These are phyloP conservation scores for Termitomyces sp. DNA, from an alignment of 768 basidiomycete species.

Conservation along the genomic window DNA sequence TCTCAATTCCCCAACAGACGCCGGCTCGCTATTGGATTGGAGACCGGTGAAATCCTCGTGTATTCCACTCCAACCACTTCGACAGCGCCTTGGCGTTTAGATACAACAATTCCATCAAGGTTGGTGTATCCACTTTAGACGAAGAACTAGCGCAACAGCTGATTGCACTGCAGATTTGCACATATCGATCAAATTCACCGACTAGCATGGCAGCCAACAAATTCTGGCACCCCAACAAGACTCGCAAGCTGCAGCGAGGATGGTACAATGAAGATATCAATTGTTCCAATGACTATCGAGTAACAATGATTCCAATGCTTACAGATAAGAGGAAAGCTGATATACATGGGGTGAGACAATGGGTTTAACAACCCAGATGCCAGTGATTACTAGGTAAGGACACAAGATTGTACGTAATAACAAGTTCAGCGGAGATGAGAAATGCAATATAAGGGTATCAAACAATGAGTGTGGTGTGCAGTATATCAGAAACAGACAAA, in stretches of 20 bases:
- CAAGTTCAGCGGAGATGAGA: constrained; percentile 44
- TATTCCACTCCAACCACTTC: constrained; percentile 40
- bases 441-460: constrained; percentile 71
- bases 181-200: constrained; percentile 81
- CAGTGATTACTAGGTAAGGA: constrained; percentile 17
- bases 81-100: constrained; percentile 45
- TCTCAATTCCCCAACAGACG: constrained; percentile 32
- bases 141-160: background rate
- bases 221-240: constrained; percentile 32
- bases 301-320: constrained; percentile 45
- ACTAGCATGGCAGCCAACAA: constrained; percentile 72
- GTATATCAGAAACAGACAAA: constrained; percentile 36
- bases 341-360: constrained; percentile 70
- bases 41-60: constrained; percentile 73
- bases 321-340: constrained; percentile 41
- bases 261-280: constrained; percentile 80
- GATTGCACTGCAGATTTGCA: constrained; percentile 46
- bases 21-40: constrained; percentile 78
- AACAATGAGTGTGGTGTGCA: constrained; percentile 58
- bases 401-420: constrained; percentile 45
- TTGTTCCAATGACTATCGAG: constrained; percentile 52
- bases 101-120: constrained; percentile 48
- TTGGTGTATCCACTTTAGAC: constrained; percentile 34
- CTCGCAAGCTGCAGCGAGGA: constrained; percentile 93
- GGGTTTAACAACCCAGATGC: constrained; percentile 36